Evolutionary conservation across 2,329 filamentous ascomycete genomes (phyloP), one percentile per base, ranked within the genome.

Genomic region (Pochonia chlamydosporia): DNA sequence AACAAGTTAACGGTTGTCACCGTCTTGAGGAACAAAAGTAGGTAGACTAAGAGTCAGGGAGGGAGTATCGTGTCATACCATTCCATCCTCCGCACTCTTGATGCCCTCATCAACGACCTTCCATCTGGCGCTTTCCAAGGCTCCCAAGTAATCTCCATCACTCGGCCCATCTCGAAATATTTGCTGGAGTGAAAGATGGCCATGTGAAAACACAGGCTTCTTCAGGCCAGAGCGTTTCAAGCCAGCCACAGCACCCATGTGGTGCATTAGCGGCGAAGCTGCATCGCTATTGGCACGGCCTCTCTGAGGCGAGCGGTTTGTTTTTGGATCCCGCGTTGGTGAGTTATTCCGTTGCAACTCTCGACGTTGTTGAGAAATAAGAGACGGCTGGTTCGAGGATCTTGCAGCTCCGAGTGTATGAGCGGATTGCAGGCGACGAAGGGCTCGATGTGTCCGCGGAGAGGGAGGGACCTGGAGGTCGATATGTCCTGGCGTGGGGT

Each of bases 151-250:
- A 63, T 93, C 83, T 18, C 83, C 86, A 54, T 83, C 78, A 2
- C 82, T 80, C 2, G 90, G 89, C 0, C 90, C 91, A 52, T 92
- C 89, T 55, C 88, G 82, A 40, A 96, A 74, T 40, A 95, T 76
- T 53, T 81, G 75, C 61, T 95, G 89, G 24, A 96, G 67, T 20
- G 79, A 78, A 59, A 85, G 68, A 48, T 70, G 66, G n/a, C 72
- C 68, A 56, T 84, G 78, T 23, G 78, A 69, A 49, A 70, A 69
- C 47, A 68, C 64, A 30, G 68, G 68, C 46, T 69, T 69, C 56
- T 72, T 52, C 65, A 68, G 36, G 62, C 73, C 58, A n/a, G 62
- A 56, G 30, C 67, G 63, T 49, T 64, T 65, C 52, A 64, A 52
- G 51, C 63, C 59, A 9, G 63, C 61, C 28, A 64, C 60, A 50